Evolutionary conservation across 106 monocot species (phyloP).

Genomic region (Phalaenopsis aphrodite): DNA sequence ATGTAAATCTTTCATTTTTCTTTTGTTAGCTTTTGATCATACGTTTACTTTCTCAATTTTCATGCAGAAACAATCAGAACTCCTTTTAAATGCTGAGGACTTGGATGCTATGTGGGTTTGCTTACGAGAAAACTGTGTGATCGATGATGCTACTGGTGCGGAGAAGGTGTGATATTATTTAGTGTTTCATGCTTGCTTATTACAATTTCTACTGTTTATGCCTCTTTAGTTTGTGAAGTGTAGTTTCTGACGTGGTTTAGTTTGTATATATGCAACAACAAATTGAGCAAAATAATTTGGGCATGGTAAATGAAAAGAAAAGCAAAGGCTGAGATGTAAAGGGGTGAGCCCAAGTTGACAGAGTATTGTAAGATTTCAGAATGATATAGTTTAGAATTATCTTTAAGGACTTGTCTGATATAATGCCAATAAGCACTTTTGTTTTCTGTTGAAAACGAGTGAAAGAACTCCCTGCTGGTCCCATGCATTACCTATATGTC

Average conservation of each 20-base stretch:
- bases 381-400: not conserved
- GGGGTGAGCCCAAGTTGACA: not conserved
- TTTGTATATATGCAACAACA: not conserved
- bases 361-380: not conserved
- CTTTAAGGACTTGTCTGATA: not conserved
- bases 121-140: conserved; percentile 95
- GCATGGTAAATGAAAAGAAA: not conserved
- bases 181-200: not conserved
- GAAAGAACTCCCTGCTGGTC: not conserved
- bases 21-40: not conserved
- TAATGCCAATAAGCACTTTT: not conserved
- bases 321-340: not conserved
- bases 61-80: conserved; percentile 98
- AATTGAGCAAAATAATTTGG: not conserved
- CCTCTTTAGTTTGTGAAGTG: not conserved
- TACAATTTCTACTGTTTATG: not conserved
- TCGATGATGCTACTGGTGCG: conserved; percentile 97
- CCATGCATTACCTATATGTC: no score
- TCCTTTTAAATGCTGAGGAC: conserved; percentile 96
- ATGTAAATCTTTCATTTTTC: not conserved
- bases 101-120: conserved; percentile 99
- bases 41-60: not conserved
- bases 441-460: not conserved
- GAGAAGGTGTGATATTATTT: conserved; percentile 66
- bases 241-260: not conserved